Evolutionary conservation across 768 basidiomycete species (phyloP), one percentile per base, ranked within the genome.

Genomic region (Boletellus sp.): DNA sequence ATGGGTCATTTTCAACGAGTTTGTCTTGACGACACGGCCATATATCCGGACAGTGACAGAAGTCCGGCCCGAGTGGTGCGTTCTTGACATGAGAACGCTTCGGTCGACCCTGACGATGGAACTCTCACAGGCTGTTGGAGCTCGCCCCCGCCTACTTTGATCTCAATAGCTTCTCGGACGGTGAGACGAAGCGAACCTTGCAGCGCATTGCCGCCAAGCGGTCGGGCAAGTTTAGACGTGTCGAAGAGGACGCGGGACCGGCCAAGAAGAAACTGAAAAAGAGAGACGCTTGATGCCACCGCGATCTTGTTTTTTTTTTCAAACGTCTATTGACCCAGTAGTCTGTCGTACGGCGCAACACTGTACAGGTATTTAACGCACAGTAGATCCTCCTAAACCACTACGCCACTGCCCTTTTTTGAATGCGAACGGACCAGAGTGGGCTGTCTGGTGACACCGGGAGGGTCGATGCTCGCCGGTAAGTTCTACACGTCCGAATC

Each of bases 1-100:
- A 59, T 94, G 91, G 93, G 90, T 94, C 3, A 65, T 90, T 9
- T 94, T 88, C 75, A 92, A 94, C 62, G 94, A 95, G 70, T 99
- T 97, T 58, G 92, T 97, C 10, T 70, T 97, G 56, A 98, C 94
- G 7, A 90, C 90, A 6, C 71, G 84, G 42, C 84, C 80, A 52
- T 98, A 87, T 62, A 94, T 99, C 62, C 84, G 96, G 24, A 95
- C 90, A 0, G 91, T 95, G 17, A 85, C 94, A 0, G 91, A 93
- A 47, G 79, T 95, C 48, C 75, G 79, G 62, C 78, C 87, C 3
- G 93, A 95, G 61, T 98, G 96, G 93, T 90, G 63, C 38, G 77
- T 70, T 8, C 11, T 44, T 34, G 10, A n/a, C 28, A 6, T 17
- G 28, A 20, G 47, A 16, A n/a, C 37, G 6, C 28, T 34, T 28